Base-by-base conservation (phyloP, 225 moss, liverwort and hornwort genomes). In the Neckera pumila region DNA sequence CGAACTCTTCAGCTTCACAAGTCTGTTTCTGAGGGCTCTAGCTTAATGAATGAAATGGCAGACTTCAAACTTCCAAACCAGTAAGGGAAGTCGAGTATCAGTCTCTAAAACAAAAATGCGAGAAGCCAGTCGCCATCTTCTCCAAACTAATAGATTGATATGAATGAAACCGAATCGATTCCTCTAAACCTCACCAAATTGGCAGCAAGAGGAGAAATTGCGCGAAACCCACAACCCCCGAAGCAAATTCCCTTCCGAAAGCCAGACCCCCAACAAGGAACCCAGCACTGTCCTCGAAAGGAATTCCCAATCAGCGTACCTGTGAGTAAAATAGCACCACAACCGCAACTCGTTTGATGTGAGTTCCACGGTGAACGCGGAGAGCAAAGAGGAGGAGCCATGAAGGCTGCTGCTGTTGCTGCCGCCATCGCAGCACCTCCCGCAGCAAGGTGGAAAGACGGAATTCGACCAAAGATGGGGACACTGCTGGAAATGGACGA, bases 341-440 rank as follows among this genome's bases (percentile, higher is more conserved):
- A 88, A 69, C 79, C 65, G 42, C 89, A 90, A 47, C 60, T 81
- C 49, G 40, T n/a, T 54, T 72, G 84, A 27, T 33, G 81, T 26
- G 82, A 12, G 79, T 43, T 64, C 89, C 87, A 77, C 30, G 83
- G 17, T 6, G 88, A 74, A 45, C 84, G 81, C 26, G 69, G 69
- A 80, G 89, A 51, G 89, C 54, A 76, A 20, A 79, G 49, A 31
- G 92, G 63, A 90, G 90, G 25, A 76, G 86, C 75, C 81, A 84
- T 70, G 88, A 42, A 76, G 26, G 86, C 88, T 87, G 85, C 51
- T 49, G 82, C 51, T 45, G 75, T 51, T 14, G 53, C 76, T 14
- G 53, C 84, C 56, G 57, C 91, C 92, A 92, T 92, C 49, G 45
- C 89, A 76, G 89, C 90, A 20, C 42, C 59, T 86, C 59, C 78